phyloP scores from a whole-genome alignment of 2,329 filamentous ascomycete genomes.

The Nothophaeocryptopus gaeumannii region DNA sequence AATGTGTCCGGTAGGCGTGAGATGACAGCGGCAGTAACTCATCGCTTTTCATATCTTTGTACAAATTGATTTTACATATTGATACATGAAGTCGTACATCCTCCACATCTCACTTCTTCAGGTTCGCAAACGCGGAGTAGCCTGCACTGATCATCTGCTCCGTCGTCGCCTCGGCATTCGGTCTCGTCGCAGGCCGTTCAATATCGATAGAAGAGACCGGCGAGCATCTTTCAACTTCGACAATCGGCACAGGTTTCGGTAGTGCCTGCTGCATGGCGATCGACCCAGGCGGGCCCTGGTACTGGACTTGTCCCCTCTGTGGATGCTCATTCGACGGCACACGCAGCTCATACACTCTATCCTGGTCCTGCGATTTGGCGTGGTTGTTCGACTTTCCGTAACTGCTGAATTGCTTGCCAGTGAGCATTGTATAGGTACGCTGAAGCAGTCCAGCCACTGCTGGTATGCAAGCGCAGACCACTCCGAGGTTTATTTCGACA shows the following conservation, averaged over 20 bases:
- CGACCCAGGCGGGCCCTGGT: constrained; percentile 1
- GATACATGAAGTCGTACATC: too few species aligned
- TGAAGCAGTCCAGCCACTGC: constrained; percentile 22
- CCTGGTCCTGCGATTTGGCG: constrained; percentile 5
- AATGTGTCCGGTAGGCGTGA: too few species aligned
- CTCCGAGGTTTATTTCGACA: constrained; percentile 23
- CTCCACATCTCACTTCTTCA: constrained; percentile 4
- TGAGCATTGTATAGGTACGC: constrained; percentile 11
- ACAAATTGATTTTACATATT: too few species aligned
- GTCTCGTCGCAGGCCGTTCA: constrained; percentile 3
- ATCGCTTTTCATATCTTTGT: too few species aligned
- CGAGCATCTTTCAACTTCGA: constrained; percentile 6
- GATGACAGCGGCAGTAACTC: too few species aligned
- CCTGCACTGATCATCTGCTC: constrained; percentile 19
- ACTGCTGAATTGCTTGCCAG: constrained; percentile 15
- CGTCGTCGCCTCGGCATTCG: constrained; percentile 5
- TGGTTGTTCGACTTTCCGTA: constrained; percentile 9
- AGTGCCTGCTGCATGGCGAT: neutral
- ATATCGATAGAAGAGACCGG: constrained; percentile 2
- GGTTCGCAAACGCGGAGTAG: constrained; percentile 16
- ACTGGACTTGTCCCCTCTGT: constrained; percentile 2
- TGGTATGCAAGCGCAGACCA: constrained; percentile 28
- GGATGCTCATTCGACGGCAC: constrained; percentile 5
- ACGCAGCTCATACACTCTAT: constrained; percentile 11
- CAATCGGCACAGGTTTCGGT: neutral